These are phyloP conservation scores for Flammula alnicola DNA, from an alignment of 1,284 basidiomycete species.

Conservation along the genomic window DNA sequence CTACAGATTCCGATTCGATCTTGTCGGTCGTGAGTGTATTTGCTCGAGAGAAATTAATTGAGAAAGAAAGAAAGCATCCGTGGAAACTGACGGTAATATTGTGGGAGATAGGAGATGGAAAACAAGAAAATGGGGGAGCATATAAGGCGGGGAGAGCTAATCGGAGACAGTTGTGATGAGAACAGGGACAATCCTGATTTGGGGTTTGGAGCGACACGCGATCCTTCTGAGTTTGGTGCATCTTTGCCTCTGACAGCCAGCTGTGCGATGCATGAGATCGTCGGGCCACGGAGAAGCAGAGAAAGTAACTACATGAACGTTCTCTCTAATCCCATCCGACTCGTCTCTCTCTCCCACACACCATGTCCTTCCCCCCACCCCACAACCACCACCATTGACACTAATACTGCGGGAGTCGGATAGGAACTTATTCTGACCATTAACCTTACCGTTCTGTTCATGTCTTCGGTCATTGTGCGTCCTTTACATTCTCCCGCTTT, in stretches of 20 bases:
- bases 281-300: conserved; percentile 28
- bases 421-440: conserved; percentile 1
- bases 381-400: conserved; percentile 6
- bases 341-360: conserved; percentile 8
- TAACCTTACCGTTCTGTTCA: conserved; percentile 14
- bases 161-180: conserved; percentile 19
- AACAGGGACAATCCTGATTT: conserved; percentile 27
- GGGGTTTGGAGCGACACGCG: conserved; percentile 15
- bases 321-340: conserved; percentile 18
- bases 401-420: conserved; percentile 4
- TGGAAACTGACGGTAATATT: background rate
- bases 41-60: too few relatives aligned
- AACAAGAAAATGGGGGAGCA: background rate
- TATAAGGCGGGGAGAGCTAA: conserved; percentile 12
- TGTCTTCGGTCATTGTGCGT: conserved; percentile 25
- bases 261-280: conserved; percentile 28
- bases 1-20: too few relatives aligned
- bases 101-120: background rate
- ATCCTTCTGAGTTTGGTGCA: conserved; percentile 17
- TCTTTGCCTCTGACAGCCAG: conserved; percentile 25
- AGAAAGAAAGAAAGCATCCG: background rate
- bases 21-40: too few relatives aligned
- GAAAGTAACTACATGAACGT: conserved; percentile 17
- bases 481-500: conserved; percentile 12
- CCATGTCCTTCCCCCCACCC: conserved; percentile 8